phyloP scores from a whole-genome alignment of 176 grass and related monocot species.

The Avena insularis region DNA sequence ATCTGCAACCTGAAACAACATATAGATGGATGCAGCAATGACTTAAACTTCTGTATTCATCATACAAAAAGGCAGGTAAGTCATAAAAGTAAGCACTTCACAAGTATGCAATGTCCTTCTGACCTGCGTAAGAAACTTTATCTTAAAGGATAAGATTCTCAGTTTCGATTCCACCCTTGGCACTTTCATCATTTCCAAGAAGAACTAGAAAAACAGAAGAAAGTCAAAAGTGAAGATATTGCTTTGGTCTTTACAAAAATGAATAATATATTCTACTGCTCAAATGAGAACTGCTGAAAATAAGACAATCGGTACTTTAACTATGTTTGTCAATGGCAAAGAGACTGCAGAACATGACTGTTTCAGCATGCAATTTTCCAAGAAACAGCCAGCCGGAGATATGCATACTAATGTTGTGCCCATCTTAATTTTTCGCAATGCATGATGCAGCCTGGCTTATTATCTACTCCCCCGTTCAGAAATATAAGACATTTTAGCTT shows the following conservation, averaged over 20 bases:
- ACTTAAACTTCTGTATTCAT: conserved; percentile 3
- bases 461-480: not conserved
- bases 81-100: not conserved
- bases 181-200: conserved; percentile 98
- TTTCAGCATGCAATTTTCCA: conserved; percentile 23
- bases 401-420: not conserved
- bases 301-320: conserved; percentile 2
- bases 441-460: conserved; percentile 15
- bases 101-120: conserved; percentile 37
- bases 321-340: conserved; percentile 15
- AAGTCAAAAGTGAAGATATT: conserved; percentile 34
- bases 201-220: conserved; percentile 64
- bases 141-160: conserved; percentile 89
- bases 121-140: conserved; percentile 84
- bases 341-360: conserved; percentile 7
- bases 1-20: conserved; percentile 73
- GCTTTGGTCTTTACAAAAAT: conserved; percentile 15
- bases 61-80: not conserved
- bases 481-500: too few relatives aligned
- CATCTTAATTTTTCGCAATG: conserved; percentile 1
- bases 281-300: not conserved
- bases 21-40: conserved; percentile 23
- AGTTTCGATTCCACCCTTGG: conserved; percentile 90
- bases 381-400: conserved; percentile 4
- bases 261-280: conserved; percentile 31